Evolutionary conservation across 805 yeast species (phyloP).

Genomic region (Wickerhamiella parazyma): DNA sequence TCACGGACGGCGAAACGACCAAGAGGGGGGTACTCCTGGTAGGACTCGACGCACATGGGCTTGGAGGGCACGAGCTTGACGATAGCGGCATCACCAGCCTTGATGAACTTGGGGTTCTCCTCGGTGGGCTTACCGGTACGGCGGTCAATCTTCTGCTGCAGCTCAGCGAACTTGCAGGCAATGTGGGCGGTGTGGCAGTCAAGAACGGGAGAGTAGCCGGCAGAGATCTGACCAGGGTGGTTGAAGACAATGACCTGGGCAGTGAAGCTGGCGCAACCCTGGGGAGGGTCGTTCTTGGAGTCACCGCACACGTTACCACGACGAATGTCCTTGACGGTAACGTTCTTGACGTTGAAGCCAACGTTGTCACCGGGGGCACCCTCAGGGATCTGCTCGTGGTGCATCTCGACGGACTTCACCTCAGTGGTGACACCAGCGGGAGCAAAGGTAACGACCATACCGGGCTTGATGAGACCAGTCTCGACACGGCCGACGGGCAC

Average conservation of each 20-base stretch:
- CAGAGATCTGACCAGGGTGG: conserved; percentile 85
- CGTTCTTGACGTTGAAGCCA: conserved; percentile 84
- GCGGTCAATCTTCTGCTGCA: conserved; percentile 76
- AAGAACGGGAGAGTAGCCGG: conserved; percentile 84
- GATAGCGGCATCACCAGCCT: conserved; percentile 93
- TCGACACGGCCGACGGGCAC: conserved; percentile 92
- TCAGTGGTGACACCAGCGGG: conserved; percentile 86
- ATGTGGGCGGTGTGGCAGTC: conserved; percentile 92
- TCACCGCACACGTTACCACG: conserved; percentile 91
- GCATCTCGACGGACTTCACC: conserved; percentile 83
- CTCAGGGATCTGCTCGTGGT: conserved; percentile 64
- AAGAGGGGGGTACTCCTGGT: conserved; percentile 89
- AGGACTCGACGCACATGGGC: conserved; percentile 92
- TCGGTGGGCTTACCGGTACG: conserved; percentile 85
- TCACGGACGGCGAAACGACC: conserved; percentile 99
- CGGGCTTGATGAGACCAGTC: conserved; percentile 84
- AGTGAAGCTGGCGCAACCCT: conserved; percentile 65
- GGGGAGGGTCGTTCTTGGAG: conserved; percentile 80
- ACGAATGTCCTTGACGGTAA: conserved; percentile 76
- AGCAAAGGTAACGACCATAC: conserved; percentile 80
- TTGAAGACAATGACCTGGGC: conserved; percentile 79
- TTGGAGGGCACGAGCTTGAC: conserved; percentile 79
- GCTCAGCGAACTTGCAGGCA: conserved; percentile 75
- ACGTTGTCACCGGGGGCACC: conserved; percentile 89
- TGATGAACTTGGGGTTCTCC: conserved; percentile 83